These are phyloP conservation scores for Candida methanosorbosa DNA, from an alignment of 805 yeast species.

Conservation along the genomic window DNA sequence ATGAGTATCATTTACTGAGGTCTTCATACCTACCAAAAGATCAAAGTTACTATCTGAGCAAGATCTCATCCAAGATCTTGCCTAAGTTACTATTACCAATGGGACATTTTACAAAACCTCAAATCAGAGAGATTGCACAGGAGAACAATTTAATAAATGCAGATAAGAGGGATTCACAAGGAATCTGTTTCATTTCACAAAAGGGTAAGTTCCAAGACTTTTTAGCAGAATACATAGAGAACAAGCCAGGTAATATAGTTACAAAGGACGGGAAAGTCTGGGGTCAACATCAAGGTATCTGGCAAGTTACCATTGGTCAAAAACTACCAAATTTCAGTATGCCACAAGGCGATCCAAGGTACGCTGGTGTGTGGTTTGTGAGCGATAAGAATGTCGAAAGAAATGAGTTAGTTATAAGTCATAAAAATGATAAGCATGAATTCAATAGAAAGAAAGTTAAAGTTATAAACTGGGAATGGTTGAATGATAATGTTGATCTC, in stretches of 20 bases:
- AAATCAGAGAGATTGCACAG: constrained; percentile 63
- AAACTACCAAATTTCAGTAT: constrained; percentile 64
- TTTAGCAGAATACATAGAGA: constrained; percentile 62
- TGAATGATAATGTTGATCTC: constrained; percentile 13
- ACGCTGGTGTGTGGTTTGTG: constrained; percentile 81
- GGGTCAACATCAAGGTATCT: constrained; percentile 80
- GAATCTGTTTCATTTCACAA: constrained; percentile 81
- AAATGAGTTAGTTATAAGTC: constrained; percentile 75
- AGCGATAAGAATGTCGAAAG: constrained; percentile 53
- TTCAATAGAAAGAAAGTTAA: constrained; percentile 38
- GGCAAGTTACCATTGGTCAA: constrained; percentile 97
- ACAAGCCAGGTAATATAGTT: constrained; percentile 72
- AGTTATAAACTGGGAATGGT: constrained; percentile 44
- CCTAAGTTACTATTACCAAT: constrained; percentile 63
- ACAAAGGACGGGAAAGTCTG: constrained; percentile 66
- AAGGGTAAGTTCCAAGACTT: constrained; percentile 59
- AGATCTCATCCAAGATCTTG: constrained; percentile 40
- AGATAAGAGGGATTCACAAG: constrained; percentile 87
- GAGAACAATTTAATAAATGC: constrained; percentile 49
- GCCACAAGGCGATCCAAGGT: constrained; percentile 82
- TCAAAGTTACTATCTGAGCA: constrained; percentile 85
- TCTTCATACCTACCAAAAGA: constrained; percentile 61
- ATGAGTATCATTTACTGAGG: constrained; percentile 41
- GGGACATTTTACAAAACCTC: constrained; percentile 68
- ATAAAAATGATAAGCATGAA: constrained; percentile 51